Base-by-base conservation (phyloP, 1,139 yeast genomes). In the Scheffersomyces illinoinensis region DNA sequence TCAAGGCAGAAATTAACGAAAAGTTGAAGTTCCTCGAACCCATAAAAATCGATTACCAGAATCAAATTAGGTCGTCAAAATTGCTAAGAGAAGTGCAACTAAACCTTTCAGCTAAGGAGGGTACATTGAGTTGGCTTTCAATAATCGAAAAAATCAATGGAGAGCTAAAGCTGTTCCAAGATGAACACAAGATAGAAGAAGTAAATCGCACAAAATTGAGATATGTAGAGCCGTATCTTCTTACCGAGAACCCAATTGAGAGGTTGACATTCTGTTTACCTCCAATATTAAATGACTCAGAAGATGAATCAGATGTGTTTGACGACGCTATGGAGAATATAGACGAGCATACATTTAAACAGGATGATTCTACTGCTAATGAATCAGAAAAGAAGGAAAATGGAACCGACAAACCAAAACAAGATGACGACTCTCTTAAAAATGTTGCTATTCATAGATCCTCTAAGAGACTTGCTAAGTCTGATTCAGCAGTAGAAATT, bases 201-300 rank as follows among this genome's bases (percentile, higher is more conserved):
- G 62, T 74, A 0, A 68, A 78, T 14, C 76, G 76, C 57, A 75
- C 77, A 10, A 78, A 76, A 56, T 61, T 76, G 10, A 79, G 74
- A 61, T 65, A 71, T 52, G 65, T 75, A 47, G 91, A 88, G 62
- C 82, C 84, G 0, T 87, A 88, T 63, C 67, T 76, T 21, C 74
- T 85, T 39, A 76, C 85, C 0, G 84, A 81, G 49, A 74, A 71
- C 8, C 81, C 88, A 0, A 71, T 85, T 3, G 89, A 85, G 58
- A 70, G 74, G 10, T 63, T 85, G 0, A 58, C 54, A 5, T 75
- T 82, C 57, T 61, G 62, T 19, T 51, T 70, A 20, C 59, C 57
- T 5, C 56, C 53, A 46, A 47, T 51, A 39, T 46, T 24, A 5
- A 54, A 52, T 23, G 47, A 26, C 4, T 18, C 50, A 12, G 59